Evolutionary conservation across 1,284 basidiomycete genomes (phyloP), one percentile per base, ranked within the genome.

Genomic region (Cutaneotrichosporon cavernicola): DNA sequence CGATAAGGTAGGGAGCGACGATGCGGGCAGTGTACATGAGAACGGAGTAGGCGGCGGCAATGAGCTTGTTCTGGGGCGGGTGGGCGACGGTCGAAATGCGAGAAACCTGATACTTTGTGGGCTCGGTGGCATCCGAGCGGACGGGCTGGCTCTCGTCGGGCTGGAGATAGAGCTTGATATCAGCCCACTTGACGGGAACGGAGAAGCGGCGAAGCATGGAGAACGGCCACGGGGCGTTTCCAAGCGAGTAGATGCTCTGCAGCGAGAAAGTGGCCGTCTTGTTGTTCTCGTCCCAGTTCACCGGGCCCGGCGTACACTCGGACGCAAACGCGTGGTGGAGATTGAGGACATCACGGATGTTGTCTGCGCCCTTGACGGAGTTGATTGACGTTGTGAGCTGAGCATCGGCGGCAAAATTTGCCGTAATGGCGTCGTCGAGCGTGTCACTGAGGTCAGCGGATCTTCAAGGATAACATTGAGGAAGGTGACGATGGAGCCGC

Each of bases 401-500:
- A 21, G 72, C 74, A 56, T 75, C 65, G 36, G 71, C 56, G 31
- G 78, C 70, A 55, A 78, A 74, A 62, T 71, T 73, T 56, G 71
- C 43, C 60, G 75, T 69, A 53, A 79, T 66, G 14, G 71, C 74
- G 14, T 65, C 65, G 58, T 70, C 63, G 51, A 66, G 68, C 38
- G 75, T 67, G 63, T 70, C 62, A 2, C 76, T 76, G 67, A 14
- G 4, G 22, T 57, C 53, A 55, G 34, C 36, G 14, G 9, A n/a
- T n/a, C 18, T 16, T 26, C 16, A 34, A 34, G 6, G 43, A 22
- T 14, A 51, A 30, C 26, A 36, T 13, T 34, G 34, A 14, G 52
- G n/a, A n/a, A 32, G 31, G 36, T 46, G 56, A 9, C 36, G 57
- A 11, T 22, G 40, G 32, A 60, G 22, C 31, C 18, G 8, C 7